phyloP scores from a whole-genome alignment of 164 flowering plant genomes.

The Liquidambar formosana region DNA sequence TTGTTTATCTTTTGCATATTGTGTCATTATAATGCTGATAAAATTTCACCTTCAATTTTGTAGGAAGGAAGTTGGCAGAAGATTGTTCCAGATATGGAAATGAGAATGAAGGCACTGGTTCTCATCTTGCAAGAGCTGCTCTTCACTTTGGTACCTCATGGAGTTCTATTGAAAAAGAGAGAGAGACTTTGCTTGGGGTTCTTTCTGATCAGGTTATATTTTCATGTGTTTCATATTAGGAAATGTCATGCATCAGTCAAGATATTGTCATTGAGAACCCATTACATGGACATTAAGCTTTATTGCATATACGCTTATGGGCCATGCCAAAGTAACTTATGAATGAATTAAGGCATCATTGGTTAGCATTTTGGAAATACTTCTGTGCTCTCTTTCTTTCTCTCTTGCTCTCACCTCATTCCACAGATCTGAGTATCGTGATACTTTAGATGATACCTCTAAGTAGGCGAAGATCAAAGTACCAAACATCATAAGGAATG shows the following conservation, averaged over 20 bases:
- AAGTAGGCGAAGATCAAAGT: too few species aligned
- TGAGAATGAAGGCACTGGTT: constrained; percentile 40
- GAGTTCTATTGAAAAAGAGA: constrained; percentile 58
- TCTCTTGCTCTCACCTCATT: too few species aligned
- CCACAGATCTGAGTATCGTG: too few species aligned
- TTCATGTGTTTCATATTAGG: neutral
- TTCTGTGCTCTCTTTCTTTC: too few species aligned
- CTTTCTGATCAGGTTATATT: constrained; percentile 58
- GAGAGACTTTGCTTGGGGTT: constrained; percentile 47
- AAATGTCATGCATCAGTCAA: neutral
- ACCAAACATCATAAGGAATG: too few species aligned
- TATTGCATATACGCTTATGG: too few species aligned
- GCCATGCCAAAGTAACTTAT: too few species aligned
- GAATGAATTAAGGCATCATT: too few species aligned
- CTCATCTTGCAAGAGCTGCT: constrained; percentile 55
- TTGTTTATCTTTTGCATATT: constrained; percentile 5
- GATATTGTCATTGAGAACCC: neutral
- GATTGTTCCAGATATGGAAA: constrained; percentile 69
- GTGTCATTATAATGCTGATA: constrained; percentile 14
- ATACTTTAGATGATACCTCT: too few species aligned
- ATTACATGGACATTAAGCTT: neutral
- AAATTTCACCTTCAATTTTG: constrained; percentile 7
- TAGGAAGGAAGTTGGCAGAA: constrained; percentile 65
- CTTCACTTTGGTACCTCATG: constrained; percentile 59
- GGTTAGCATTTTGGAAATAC: too few species aligned